Evolutionary conservation across 164 flowering plant genomes (phyloP), one percentile per base, ranked within the genome.

Genomic region (Aristolochia fimbriata): DNA sequence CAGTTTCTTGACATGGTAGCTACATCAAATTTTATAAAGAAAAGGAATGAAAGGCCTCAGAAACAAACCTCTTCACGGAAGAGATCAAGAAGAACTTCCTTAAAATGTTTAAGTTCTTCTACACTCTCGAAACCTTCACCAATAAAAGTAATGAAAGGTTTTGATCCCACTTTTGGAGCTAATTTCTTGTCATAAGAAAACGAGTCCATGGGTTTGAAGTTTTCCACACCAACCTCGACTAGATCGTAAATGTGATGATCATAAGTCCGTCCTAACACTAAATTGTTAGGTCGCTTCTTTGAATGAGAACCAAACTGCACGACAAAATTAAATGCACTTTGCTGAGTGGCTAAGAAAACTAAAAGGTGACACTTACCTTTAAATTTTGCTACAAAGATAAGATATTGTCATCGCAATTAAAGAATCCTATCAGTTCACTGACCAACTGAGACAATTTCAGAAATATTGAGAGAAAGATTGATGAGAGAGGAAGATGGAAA

Each of bases 191-290:
- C 91, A 62, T 81, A 83, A 6, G 70, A 64, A 61, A 89, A 86
- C 41, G 87, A 76, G 11, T 69, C 75, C 78, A 80, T 69, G 51
- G 83, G 52, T 73, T 78, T 90, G 53, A 80, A 90, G 61, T 93
- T 87, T 65, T 90, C 87, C 56, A 90, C 85, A 14, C 96, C 98
- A 77, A 93, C 88, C 76, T 93, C 98, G 11, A 93, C 84, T 55
- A 93, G 85, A 71, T 93, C 97, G 64, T 90, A 93, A n/a, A 93
- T 77, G 65, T 86, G 97, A 65, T 87, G 83, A 75, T 90, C 94
- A 74, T 86, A 93, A 15, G 77, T 82, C 60, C 96, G 67, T 23
- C 97, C 98, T 21, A 92, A 27, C 15, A 92, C 87, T 53, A 92
- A 84, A 76, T 92, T 92, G 68, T 92, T 61, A 2, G 96, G 96